These are phyloP conservation scores for Colletotrichum falcatum DNA, from an alignment of 2,329 filamentous ascomycete genomes.

Conservation along the genomic window DNA sequence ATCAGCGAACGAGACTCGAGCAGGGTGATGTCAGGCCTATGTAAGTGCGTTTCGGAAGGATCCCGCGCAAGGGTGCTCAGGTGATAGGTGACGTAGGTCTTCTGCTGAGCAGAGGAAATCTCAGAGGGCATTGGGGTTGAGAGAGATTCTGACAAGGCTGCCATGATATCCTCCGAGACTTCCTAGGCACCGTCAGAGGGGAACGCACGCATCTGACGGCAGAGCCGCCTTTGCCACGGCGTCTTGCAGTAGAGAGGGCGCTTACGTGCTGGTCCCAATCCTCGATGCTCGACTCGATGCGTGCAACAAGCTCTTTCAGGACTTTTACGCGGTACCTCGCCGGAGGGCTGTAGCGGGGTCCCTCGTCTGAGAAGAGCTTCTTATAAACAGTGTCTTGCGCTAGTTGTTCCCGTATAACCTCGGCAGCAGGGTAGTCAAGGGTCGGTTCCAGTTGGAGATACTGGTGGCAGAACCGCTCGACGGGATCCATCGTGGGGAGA, in stretches of 20 bases:
- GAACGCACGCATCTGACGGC: not conserved
- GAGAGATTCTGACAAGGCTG: conserved; percentile 73
- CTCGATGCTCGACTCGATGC: conserved; percentile 79
- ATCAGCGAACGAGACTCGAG: conserved; percentile 78
- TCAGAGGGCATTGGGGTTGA: conserved; percentile 73
- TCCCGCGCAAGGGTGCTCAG: conserved; percentile 52
- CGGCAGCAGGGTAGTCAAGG: conserved; percentile 72
- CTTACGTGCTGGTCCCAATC: conserved; percentile 92
- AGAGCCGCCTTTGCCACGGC: conserved; percentile 18
- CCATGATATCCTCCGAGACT: conserved; percentile 85
- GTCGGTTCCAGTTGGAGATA: conserved; percentile 80
- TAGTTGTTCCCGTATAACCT: conserved; percentile 67
- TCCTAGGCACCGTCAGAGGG: conserved; percentile 65
- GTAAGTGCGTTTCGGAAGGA: conserved; percentile 8
- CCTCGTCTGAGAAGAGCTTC: conserved; percentile 72
- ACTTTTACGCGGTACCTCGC: conserved; percentile 77
- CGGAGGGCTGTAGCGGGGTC: conserved; percentile 70
- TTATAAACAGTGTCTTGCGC: conserved; percentile 76
- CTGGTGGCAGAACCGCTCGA: conserved; percentile 74
- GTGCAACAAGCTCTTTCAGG: conserved; percentile 77
- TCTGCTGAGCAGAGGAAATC: conserved; percentile 74
- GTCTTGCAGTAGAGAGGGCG: conserved; percentile 40
- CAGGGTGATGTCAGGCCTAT: conserved; percentile 63
- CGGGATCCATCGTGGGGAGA: not conserved
- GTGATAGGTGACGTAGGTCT: conserved; percentile 80